Percentiles rank a stretch among this genome's conserved stretches.
Conservation (phyloP, 129 eudicot species). For the Silybum marianum region DNA sequence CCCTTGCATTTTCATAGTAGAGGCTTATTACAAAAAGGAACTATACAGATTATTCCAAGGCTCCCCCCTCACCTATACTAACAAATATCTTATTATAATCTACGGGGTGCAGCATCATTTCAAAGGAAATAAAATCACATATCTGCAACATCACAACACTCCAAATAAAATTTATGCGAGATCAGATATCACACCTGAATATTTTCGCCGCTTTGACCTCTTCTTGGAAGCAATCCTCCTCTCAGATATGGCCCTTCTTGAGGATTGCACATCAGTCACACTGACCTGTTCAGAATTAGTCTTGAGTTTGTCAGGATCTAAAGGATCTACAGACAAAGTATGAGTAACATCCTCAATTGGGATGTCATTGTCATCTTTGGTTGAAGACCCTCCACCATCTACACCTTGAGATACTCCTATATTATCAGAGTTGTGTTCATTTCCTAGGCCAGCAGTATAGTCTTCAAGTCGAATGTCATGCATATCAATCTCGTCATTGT, state of each 20-base stretch:
- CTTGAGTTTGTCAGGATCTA: constrained; percentile 39
- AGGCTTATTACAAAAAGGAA: not conserved
- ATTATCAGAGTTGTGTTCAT: constrained; percentile 33
- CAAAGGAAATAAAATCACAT: not conserved
- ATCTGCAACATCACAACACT: constrained; percentile 7
- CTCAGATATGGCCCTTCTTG: constrained; percentile 53
- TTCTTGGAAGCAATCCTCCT: constrained; percentile 59
- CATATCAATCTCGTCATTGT: constrained; percentile 86
- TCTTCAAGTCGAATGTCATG: constrained; percentile 84
- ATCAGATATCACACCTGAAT: constrained; percentile 55
- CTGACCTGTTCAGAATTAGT: constrained; percentile 42
- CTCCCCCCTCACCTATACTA: not conserved
- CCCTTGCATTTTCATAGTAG: not conserved
- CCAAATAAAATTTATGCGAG: constrained; percentile 10
- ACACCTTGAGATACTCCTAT: constrained; percentile 36
- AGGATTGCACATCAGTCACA: constrained; percentile 42
- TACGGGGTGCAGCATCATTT: not conserved
- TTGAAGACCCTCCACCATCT: constrained; percentile 40
- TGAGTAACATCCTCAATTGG: constrained; percentile 46
- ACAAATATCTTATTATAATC: not conserved
- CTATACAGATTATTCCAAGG: not conserved
- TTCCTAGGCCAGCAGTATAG: constrained; percentile 49
- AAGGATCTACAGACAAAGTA: constrained; percentile 39
- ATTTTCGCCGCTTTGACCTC: constrained; percentile 64
- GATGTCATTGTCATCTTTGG: constrained; percentile 28